Percentiles rank a stretch among this genome's conserved stretches.
Conservation (phyloP, 768 basidiomycete species). For the Astraeus odoratus region DNA sequence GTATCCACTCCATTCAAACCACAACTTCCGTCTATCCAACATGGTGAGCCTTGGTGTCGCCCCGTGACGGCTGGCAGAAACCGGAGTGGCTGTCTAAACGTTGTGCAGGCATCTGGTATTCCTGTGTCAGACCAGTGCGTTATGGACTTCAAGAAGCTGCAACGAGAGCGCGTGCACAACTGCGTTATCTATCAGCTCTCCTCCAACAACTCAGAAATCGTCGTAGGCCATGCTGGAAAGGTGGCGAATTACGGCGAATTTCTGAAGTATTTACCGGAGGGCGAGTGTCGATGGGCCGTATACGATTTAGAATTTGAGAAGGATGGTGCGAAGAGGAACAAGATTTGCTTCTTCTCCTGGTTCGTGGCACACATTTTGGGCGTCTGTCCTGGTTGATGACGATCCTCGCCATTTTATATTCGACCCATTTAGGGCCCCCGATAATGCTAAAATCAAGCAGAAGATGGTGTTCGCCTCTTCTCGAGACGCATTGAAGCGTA, state of each 20-base stretch:
- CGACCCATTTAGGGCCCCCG: conserved; percentile 64
- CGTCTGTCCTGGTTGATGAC: not conserved
- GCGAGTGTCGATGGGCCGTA: conserved; percentile 80
- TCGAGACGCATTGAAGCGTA: conserved; percentile 66
- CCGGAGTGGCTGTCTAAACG: not conserved
- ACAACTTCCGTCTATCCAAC: not conserved
- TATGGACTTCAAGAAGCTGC: conserved; percentile 15
- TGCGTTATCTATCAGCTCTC: conserved; percentile 80
- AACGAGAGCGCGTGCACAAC: conserved; percentile 47
- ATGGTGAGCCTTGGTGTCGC: too few species aligned
- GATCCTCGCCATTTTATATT: conserved; percentile 5
- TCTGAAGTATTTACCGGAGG: conserved; percentile 61
- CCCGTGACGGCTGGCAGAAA: not conserved
- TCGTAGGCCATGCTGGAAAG: conserved; percentile 61
- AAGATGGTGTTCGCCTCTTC: conserved; percentile 96
- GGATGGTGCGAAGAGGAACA: conserved; percentile 70
- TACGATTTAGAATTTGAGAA: conserved; percentile 86
- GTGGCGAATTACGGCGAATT: conserved; percentile 63
- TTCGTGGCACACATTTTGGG: conserved; percentile 35
- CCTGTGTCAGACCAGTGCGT: conserved; percentile 48
- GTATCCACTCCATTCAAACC: not conserved
- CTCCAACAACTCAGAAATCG: conserved; percentile 57
- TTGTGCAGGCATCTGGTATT: conserved; percentile 30
- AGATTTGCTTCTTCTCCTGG: conserved; percentile 82
- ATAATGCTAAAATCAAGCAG: conserved; percentile 73